Conservation (phyloP, 2,329 filamentous ascomycete genomes). For the Coniochaeta sp. region DNA sequence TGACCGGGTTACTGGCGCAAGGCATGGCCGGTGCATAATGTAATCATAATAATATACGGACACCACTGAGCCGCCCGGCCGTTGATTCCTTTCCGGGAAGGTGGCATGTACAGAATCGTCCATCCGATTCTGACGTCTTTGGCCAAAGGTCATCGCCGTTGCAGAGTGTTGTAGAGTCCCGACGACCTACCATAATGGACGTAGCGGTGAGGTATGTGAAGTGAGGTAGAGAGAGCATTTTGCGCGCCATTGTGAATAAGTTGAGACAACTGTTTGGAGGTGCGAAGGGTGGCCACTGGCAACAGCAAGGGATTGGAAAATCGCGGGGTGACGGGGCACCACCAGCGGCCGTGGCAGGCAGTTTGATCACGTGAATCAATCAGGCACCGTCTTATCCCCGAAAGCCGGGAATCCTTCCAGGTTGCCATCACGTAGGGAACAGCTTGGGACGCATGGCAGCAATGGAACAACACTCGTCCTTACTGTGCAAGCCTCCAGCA, state of each 20-base stretch:
- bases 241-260: no score
- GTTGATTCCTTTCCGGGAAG: background rate
- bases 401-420: background rate
- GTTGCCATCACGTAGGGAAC: background rate
- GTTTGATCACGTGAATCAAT: no score
- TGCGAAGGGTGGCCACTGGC: no score
- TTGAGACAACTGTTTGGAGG: no score
- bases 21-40: background rate
- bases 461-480: background rate
- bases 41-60: no score
- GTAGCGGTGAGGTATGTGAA: background rate
- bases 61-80: background rate
- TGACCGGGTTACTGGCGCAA: background rate
- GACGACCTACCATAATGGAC: background rate
- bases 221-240: no score
- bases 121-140: background rate
- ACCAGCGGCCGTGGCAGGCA: no score
- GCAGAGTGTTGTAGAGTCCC: background rate
- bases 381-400: background rate
- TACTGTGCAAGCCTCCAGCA: background rate
- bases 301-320: no score
- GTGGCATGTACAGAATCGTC: background rate
- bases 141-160: background rate
- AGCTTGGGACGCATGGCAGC: background rate
- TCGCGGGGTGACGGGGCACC: no score